These are phyloP conservation scores for Penicillium pulvis DNA, from an alignment of 495 filamentous ascomycete genomes.

Conservation along the genomic window DNA sequence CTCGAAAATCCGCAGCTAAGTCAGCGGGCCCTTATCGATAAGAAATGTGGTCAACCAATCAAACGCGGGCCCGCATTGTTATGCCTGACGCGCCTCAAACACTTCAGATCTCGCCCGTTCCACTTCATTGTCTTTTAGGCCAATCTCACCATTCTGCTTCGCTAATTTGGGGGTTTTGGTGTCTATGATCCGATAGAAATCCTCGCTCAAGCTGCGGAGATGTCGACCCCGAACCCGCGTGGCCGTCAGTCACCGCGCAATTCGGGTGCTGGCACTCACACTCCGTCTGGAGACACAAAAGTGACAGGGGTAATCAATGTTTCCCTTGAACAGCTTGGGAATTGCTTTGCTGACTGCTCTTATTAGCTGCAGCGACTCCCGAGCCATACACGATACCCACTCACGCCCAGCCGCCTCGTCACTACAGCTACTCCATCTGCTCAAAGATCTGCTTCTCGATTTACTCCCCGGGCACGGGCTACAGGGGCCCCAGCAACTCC, in stretches of 20 bases:
- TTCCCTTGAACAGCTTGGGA: background rate
- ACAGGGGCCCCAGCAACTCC: conserved; percentile 62
- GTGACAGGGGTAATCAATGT: conserved; percentile 31
- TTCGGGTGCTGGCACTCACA: conserved; percentile 25
- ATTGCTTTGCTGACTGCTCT: background rate
- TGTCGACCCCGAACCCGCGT: conserved; percentile 44
- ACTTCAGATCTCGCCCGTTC: background rate
- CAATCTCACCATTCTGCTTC: background rate
- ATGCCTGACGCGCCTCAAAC: conserved; percentile 26
- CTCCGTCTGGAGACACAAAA: conserved; percentile 37
- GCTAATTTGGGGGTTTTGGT: background rate
- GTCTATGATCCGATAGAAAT: background rate
- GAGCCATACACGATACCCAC: conserved; percentile 35
- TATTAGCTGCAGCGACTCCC: conserved; percentile 43
- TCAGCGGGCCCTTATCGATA: conserved; percentile 43
- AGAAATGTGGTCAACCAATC: conserved; percentile 20
- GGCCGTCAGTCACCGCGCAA: conserved; percentile 34
- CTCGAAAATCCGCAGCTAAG: conserved; percentile 24
- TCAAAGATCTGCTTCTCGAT: conserved; percentile 40
- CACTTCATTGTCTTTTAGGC: background rate
- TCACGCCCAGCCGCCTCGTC: conserved; percentile 44
- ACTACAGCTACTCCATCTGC: conserved; percentile 35
- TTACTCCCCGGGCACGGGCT: conserved; percentile 38
- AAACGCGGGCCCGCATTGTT: conserved; percentile 25
- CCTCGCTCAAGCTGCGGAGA: conserved; percentile 10